Conservation (phyloP, 148 eudicot species). For the Nepenthes mirabilis region DNA sequence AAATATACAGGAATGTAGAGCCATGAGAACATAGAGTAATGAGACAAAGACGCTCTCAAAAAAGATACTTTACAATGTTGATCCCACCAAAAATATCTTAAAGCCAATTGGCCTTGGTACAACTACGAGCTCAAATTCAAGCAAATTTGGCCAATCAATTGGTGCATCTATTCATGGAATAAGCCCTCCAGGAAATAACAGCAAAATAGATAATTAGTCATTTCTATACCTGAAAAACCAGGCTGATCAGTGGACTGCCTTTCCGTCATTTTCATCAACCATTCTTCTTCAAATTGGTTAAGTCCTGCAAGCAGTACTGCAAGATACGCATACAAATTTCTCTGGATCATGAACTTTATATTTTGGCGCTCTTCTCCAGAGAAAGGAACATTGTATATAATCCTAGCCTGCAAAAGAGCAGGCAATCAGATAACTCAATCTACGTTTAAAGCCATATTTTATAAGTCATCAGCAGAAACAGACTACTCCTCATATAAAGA, state of each 20-base stretch:
- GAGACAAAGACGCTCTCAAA: no score
- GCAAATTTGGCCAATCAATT: background rate
- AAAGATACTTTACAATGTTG: no score
- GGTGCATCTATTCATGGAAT: background rate
- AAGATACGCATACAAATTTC: conserved; percentile 52
- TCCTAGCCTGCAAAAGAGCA: conserved; percentile 45
- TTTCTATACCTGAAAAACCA: conserved; percentile 52
- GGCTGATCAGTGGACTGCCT: conserved; percentile 24
- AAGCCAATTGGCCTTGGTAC: no score
- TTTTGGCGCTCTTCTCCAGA: conserved; percentile 54
- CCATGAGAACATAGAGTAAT: no score
- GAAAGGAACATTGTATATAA: conserved; percentile 51
- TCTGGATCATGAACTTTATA: conserved; percentile 59
- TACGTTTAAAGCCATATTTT: background rate
- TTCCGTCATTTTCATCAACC: conserved; percentile 19
- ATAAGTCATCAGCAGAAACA: background rate
- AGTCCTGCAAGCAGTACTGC: conserved; percentile 66
- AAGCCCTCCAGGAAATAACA: background rate
- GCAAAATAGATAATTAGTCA: background rate
- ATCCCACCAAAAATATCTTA: no score
- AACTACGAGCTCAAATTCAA: no score
- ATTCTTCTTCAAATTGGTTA: conserved; percentile 60
- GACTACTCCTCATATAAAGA: background rate
- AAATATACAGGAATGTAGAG: no score
- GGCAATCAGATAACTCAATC: background rate